Base-by-base conservation (phyloP, 306 rosid genomes). In the Pterocarpus santalinus region DNA sequence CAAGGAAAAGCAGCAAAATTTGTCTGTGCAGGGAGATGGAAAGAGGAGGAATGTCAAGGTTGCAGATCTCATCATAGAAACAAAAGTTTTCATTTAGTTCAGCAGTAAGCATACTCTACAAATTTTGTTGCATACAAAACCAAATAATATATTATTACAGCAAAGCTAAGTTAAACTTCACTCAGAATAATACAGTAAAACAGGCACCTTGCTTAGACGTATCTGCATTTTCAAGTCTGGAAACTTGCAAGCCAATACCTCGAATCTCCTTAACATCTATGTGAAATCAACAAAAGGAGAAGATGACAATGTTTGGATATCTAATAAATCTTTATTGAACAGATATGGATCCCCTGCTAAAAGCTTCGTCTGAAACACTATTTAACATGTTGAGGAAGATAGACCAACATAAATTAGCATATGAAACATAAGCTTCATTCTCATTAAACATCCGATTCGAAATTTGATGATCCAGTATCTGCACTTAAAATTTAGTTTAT, bases 181-280 rank as follows among this genome's bases (percentile, higher is more conserved):
- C 55, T 46, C n/a, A 47, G 39, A 79, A 58, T 61, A 76, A 66
- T 32, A 77, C 73, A 80, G 16, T 62, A 76, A 66, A 13, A 79
- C 70, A 78, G 34, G 51, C 66, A 95, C 99, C 98, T 86, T 89
- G 94, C 87, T 88, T 93, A 44, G 88, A 88, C 76, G 87, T 73
- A 71, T 88, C 93, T 33, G 75, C 81, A 78, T 71, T 91, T 87
- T 91, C 96, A 83, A 95, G 96, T 82, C 89, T 95, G 73, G 97
- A 90, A 85, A 91, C 98, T 41, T 93, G 99, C 91, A 95, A 79
- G 77, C 98, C 99, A 87, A 95, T 80, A 76, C 99, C 99, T 60
- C 98, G 94, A 77, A 95, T 95, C 76, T 95, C 98, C 91, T 90
- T 89, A 69, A 91, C 94, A 89, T 93, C 99, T 93, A 78, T 33